These are phyloP conservation scores for Pythium aquatile DNA, from an alignment of 352 stramenopile genomes.

Conservation along the genomic window DNA sequence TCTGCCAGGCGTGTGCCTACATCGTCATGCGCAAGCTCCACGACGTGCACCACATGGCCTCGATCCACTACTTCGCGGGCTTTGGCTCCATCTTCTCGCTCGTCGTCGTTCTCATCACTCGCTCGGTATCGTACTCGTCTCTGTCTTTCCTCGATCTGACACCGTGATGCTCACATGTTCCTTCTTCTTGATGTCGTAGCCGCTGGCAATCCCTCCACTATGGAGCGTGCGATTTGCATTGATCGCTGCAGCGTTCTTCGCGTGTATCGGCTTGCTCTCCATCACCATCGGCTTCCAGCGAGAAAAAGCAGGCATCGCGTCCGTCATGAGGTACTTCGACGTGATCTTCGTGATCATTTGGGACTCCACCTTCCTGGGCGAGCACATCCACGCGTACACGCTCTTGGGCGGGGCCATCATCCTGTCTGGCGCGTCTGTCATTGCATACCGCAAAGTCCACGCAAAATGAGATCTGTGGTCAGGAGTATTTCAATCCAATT, in stretches of 20 bases:
- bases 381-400: constrained; percentile 55
- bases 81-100: constrained; percentile 34
- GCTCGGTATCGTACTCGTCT: constrained; percentile 19
- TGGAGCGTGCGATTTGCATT: constrained; percentile 36
- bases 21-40: constrained; percentile 57
- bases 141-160: constrained; percentile 1
- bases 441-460: constrained; percentile 29
- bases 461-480: background rate
- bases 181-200: constrained; percentile 11
- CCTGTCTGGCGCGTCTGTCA: constrained; percentile 40
- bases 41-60: constrained; percentile 38
- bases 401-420: constrained; percentile 64
- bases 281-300: constrained; percentile 58
- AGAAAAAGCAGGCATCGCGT: constrained; percentile 56
- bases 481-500: background rate
- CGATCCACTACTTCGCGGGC: constrained; percentile 47
- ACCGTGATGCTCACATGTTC: constrained; percentile 21
- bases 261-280: constrained; percentile 46
- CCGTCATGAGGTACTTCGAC: constrained; percentile 69
- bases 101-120: constrained; percentile 19
- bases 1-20: constrained; percentile 46
- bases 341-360: constrained; percentile 63
- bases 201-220: constrained; percentile 21
- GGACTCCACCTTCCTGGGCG: constrained; percentile 44
- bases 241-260: constrained; percentile 39